Conservation (phyloP, 2,329 filamentous ascomycete genomes). For the Penicillium expansum region DNA sequence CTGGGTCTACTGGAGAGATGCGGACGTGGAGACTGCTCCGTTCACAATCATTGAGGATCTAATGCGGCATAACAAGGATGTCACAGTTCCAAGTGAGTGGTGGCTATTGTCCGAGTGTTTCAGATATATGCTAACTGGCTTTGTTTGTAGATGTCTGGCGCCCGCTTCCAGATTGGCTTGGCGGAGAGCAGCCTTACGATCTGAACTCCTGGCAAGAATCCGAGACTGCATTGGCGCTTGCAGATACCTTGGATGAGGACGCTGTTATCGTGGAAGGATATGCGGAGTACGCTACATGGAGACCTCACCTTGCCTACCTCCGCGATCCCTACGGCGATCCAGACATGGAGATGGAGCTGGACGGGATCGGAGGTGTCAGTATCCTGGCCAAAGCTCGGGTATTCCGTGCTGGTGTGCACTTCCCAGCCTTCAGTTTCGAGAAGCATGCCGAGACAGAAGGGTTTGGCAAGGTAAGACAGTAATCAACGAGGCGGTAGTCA, state of each 20-base stretch:
- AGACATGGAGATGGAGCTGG: constrained; percentile 99
- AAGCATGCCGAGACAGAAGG: constrained; percentile 98
- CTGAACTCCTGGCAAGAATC: constrained; percentile 99
- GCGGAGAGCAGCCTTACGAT: constrained; percentile 97
- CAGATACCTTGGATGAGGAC: constrained; percentile 93
- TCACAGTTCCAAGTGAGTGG: constrained; percentile 92
- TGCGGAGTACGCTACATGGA: constrained; percentile 97
- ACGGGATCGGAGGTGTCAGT: constrained; percentile 94
- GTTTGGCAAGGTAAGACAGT: constrained; percentile 79
- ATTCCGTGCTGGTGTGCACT: constrained; percentile 92
- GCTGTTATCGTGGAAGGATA: constrained; percentile 99
- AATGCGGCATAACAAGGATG: constrained; percentile 98
- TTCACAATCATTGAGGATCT: constrained; percentile 96
- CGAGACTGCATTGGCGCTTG: constrained; percentile 87
- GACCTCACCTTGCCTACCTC: constrained; percentile 92
- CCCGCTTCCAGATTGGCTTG: constrained; percentile 97
- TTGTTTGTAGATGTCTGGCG: constrained; percentile 78
- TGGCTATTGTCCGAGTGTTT: background rate
- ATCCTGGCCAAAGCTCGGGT: constrained; percentile 95
- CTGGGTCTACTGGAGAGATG: constrained; percentile 99
- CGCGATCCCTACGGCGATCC: constrained; percentile 96
- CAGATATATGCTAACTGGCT: constrained; percentile 18
- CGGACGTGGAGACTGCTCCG: constrained; percentile 95
- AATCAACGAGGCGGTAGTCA: background rate
- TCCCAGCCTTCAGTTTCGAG: constrained; percentile 97